Percentiles rank a stretch among this genome's conserved stretches.
These are phyloP conservation scores for Eutrema heterophyllum DNA, from an alignment of 345 rosid genomes.

Conservation along the genomic window DNA sequence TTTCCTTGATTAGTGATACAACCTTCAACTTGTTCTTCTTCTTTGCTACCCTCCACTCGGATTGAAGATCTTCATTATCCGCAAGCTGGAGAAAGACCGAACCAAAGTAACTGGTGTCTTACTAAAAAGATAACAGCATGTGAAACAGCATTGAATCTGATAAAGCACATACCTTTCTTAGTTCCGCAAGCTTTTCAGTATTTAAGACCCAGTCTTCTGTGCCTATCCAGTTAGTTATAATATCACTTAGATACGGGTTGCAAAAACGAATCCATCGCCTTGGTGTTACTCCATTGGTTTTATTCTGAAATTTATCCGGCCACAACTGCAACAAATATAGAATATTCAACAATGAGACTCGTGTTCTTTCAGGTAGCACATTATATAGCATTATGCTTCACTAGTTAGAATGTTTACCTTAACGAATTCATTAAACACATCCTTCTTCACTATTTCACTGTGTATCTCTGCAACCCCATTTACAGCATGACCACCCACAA, in stretches of 20 bases:
- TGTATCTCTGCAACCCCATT: constrained; percentile 84
- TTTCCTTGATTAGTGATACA: constrained; percentile 57
- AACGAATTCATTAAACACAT: constrained; percentile 61
- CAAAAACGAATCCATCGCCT: constrained; percentile 79
- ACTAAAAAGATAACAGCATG: neutral
- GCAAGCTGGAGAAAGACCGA: constrained; percentile 46
- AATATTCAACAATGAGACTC: constrained; percentile 10
- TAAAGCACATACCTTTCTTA: constrained; percentile 44
- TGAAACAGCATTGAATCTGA: constrained; percentile 3
- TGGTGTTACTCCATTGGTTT: constrained; percentile 82
- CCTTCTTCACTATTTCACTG: constrained; percentile 67
- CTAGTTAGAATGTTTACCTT: constrained; percentile 36
- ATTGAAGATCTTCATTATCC: constrained; percentile 65
- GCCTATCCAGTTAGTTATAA: constrained; percentile 62
- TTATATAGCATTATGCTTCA: neutral
- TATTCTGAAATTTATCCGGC: constrained; percentile 73
- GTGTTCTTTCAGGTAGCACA: neutral
- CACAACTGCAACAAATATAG: constrained; percentile 48
- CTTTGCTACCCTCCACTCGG: constrained; percentile 64
- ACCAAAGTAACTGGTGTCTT: neutral
- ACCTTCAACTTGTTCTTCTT: constrained; percentile 69
- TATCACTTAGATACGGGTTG: constrained; percentile 61
- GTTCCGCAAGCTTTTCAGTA: constrained; percentile 56
- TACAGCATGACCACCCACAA: constrained; percentile 64
- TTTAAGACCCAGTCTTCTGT: constrained; percentile 71